Percentiles rank a stretch among this genome's conserved stretches.
These are phyloP conservation scores for Myriangium duriaei DNA, from an alignment of 2,329 filamentous ascomycete genomes.

Conservation along the genomic window DNA sequence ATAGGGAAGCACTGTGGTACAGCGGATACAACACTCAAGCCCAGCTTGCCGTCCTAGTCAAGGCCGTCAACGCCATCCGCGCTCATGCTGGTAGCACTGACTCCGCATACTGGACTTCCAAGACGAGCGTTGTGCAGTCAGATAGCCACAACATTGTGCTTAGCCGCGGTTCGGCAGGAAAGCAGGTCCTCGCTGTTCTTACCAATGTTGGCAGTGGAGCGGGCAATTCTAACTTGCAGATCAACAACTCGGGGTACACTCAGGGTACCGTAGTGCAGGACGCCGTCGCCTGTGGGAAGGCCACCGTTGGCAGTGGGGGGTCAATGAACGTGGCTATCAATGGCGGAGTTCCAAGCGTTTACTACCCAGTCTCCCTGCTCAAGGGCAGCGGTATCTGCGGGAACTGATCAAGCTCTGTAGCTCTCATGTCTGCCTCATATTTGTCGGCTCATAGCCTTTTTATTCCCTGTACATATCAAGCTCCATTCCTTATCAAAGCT, in stretches of 20 bases:
- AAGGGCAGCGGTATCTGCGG: constrained; percentile 13
- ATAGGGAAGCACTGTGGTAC: constrained; percentile 31
- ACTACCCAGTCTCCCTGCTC: constrained; percentile 18
- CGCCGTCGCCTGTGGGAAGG: constrained; percentile 23
- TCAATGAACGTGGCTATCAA: constrained; percentile 24
- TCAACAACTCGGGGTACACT: constrained; percentile 18
- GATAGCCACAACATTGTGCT: constrained; percentile 33
- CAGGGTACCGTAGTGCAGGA: constrained; percentile 25
- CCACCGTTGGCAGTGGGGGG: constrained; percentile 19
- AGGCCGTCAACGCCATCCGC: constrained; percentile 39
- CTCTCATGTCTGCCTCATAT: too few species aligned
- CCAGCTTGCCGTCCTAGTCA: constrained; percentile 30
- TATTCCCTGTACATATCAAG: too few species aligned
- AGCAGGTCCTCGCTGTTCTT: constrained; percentile 27
- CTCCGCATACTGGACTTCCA: constrained; percentile 28
- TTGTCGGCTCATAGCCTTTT: too few species aligned
- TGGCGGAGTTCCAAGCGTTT: constrained; percentile 24
- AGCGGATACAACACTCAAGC: constrained; percentile 28
- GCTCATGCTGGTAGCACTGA: constrained; percentile 30
- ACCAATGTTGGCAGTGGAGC: constrained; percentile 21
- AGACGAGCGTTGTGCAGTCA: constrained; percentile 28
- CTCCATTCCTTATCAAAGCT: too few species aligned
- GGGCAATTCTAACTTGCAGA: constrained; percentile 16
- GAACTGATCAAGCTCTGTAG: too few species aligned
- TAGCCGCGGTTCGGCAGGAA: constrained; percentile 30